Conservation (phyloP, 1,284 basidiomycete species). For the Moniliella sp. region DNA sequence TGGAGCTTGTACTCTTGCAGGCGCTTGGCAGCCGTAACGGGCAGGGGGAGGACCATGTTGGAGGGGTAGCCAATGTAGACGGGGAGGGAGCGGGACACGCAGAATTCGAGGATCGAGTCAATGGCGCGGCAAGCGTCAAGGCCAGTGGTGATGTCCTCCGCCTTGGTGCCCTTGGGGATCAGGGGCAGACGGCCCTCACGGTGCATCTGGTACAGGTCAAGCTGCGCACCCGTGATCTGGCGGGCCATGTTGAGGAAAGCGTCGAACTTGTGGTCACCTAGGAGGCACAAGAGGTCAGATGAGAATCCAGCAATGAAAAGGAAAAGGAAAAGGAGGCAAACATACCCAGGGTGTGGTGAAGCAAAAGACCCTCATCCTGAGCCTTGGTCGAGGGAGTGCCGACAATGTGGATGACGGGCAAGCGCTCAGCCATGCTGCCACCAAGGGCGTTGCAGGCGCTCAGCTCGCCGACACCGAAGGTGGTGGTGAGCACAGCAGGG, state of each 20-base stretch:
- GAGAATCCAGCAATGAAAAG: too few relatives aligned
- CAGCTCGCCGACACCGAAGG: conserved; percentile 67
- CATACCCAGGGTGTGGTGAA: conserved; percentile 36
- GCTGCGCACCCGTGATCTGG: conserved; percentile 49
- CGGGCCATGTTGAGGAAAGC: conserved; percentile 57
- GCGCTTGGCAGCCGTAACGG: conserved; percentile 48
- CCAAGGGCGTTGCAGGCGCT: conserved; percentile 35
- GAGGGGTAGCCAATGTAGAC: conserved; percentile 34
- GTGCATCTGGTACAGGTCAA: too few relatives aligned
- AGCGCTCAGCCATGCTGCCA: conserved; percentile 50
- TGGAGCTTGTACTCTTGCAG: conserved; percentile 70
- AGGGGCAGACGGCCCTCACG: too few relatives aligned
- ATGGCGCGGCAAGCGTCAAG: too few relatives aligned
- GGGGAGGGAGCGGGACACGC: too few relatives aligned
- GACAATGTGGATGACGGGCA: conserved; percentile 74
- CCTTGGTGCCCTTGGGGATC: too few relatives aligned
- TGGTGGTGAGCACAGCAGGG: conserved; percentile 35
- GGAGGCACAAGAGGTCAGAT: too few relatives aligned
- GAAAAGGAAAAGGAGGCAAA: too few relatives aligned
- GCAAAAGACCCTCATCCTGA: conserved; percentile 39
- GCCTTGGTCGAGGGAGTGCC: conserved; percentile 59
- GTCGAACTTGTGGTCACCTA: conserved; percentile 39
- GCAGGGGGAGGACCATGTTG: conserved; percentile 60
- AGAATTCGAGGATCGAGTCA: too few relatives aligned
- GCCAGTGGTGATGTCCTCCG: too few relatives aligned